Conservation (phyloP, 225 moss, liverwort and hornwort species). For the Antitrichia curtipendula region DNA sequence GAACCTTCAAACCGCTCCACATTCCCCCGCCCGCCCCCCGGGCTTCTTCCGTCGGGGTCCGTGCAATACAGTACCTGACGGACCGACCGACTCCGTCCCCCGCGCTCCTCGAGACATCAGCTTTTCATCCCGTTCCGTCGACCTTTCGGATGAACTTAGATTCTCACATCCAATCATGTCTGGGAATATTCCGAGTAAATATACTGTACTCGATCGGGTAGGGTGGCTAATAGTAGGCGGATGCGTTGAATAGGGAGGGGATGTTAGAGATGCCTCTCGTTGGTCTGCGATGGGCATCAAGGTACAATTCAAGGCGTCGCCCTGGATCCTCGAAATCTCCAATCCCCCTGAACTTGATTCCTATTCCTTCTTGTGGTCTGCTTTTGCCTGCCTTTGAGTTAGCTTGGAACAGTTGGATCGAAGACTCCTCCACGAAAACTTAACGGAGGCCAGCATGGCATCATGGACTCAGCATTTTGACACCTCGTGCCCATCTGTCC, state of each 20-base stretch:
- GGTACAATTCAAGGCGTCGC: not conserved
- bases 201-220: not conserved
- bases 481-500: not conserved
- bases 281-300: not conserved
- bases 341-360: not conserved
- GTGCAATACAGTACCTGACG: not conserved
- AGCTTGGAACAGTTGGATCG: not conserved
- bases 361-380: not conserved
- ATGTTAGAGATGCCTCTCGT: not conserved
- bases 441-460: slow-evolving; percentile 1
- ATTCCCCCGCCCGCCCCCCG: no score
- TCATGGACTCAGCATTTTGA: slow-evolving; percentile 1
- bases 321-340: not conserved
- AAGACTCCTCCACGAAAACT: not conserved
- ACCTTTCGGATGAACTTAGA: not conserved
- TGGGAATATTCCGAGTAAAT: not conserved
- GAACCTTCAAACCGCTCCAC: not conserved
- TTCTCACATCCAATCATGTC: not conserved
- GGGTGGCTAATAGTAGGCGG: not conserved
- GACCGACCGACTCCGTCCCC: not conserved
- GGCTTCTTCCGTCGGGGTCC: not conserved
- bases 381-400: not conserved
- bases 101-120: no score
- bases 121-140: not conserved
- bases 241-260: not conserved